Base-by-base conservation (phyloP, 2,329 filamentous ascomycete genomes). In the Aspergillus pseudoviridinutans region DNA sequence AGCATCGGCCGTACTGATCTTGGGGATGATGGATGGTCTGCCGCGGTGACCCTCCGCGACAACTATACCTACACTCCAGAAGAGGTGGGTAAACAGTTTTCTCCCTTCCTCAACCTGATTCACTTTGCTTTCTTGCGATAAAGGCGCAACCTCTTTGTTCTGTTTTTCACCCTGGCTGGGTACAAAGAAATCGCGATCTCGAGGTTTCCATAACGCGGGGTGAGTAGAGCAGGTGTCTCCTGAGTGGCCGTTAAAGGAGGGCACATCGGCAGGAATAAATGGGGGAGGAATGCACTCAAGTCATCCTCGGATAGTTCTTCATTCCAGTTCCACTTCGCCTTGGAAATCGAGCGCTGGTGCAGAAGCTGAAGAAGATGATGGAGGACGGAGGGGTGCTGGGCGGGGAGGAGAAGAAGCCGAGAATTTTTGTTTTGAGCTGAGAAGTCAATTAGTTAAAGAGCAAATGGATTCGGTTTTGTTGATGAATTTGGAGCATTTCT, bases 211-310 rank as follows among this genome's bases (percentile, higher is more conserved):
- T 73, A 77, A 35, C 65, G 62, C 9, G 73, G 72, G 10, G 76
- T 20, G 68, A 70, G 70, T 86, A 86, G 49, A 81, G 67, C 17
- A 86, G 78, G 4, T 71, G 67, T 17, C 80, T 77, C 46, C 79
- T 77, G 80, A 75, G 51, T 81, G 78, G 60, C 84, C 83, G 65
- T 86, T 82, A 58, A 78, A 78, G 62, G 79, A 79, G 35, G 78
- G 77, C 14, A 79, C 66, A 66, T 85, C 82, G 58, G 86, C 82
- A 5, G 81, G 78, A 84, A 84, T 57, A 85, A 75, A 58, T 78
- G 73, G 29, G 80, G 77, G 7, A 84, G 75, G n/a, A 81, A 79
- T 14, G 76, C 74, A 8, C 76, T 70, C 66, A 86, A 84, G 63
- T 85, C 76, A 68, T 84, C 80, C 67, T 82, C 80, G 4, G 76